phyloP scores from a whole-genome alignment of 352 stramenopile species.

The Globisporangium megalacanthum region DNA sequence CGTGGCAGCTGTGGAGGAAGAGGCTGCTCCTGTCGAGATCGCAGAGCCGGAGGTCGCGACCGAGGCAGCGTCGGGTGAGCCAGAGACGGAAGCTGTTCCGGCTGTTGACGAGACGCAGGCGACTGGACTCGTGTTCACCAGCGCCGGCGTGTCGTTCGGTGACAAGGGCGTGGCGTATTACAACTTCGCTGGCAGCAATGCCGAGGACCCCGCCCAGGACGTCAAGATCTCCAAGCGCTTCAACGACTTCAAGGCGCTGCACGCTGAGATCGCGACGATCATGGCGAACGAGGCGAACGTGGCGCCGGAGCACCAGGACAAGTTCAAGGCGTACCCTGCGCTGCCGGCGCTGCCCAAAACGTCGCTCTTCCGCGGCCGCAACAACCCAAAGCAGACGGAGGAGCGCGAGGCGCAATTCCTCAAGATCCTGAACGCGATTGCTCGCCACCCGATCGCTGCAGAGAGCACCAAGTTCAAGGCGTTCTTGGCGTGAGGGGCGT shows the following conservation, averaged over 20 bases:
- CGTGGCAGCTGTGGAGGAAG: slow-evolving; percentile 4
- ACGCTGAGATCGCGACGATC: slow-evolving; percentile 39
- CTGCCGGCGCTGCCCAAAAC: slow-evolving; percentile 48
- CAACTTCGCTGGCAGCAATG: slow-evolving; percentile 46
- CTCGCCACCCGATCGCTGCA: slow-evolving; percentile 39
- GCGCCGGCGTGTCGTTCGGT: slow-evolving; percentile 32
- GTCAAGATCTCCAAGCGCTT: slow-evolving; percentile 59
- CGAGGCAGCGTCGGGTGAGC: slow-evolving; percentile 8
- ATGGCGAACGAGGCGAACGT: slow-evolving; percentile 60
- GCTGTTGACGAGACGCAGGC: slow-evolving; percentile 12
- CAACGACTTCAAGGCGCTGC: slow-evolving; percentile 71
- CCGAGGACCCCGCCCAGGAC: slow-evolving; percentile 33
- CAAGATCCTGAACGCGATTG: slow-evolving; percentile 61
- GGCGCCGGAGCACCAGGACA: slow-evolving; percentile 27
- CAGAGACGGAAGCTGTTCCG: slow-evolving; percentile 12
- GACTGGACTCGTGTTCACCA: slow-evolving; percentile 33
- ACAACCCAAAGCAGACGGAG: slow-evolving; percentile 45
- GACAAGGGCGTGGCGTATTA: slow-evolving; percentile 58
- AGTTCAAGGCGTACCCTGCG: slow-evolving; percentile 56
- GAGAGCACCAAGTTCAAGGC: slow-evolving; percentile 39
- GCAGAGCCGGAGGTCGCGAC: slow-evolving; percentile 2
- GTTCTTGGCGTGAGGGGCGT: slow-evolving; percentile 34
- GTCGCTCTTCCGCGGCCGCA: slow-evolving; percentile 34
- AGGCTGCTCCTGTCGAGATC: slow-evolving; percentile 5
- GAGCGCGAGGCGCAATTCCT: slow-evolving; percentile 54